Base-by-base conservation (phyloP, 2,329 filamentous ascomycete species). In the Pseudocercospora cruenta region DNA sequence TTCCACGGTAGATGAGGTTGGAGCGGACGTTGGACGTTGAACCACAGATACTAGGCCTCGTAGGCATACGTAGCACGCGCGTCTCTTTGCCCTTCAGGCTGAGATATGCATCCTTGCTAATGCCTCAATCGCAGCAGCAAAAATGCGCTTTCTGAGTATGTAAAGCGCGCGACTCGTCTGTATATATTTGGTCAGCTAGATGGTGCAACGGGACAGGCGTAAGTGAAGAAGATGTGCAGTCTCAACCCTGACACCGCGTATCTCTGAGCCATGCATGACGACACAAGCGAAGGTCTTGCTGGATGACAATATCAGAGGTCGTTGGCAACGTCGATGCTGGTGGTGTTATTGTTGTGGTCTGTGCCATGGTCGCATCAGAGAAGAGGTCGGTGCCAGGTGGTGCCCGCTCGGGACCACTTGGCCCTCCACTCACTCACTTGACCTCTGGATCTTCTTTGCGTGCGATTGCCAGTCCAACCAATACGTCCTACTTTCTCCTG, bases 11-110 rank as follows among this genome's bases (percentile, higher is more conserved):
- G 28, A 43, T 14, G 55, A 58, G 55, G 55, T 58, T 36, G 22
- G 55, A 58, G n/a, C 55, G 31, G 31, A 58, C 55, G 55, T 36
- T 58, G 55, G 36, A 19, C 55, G 28, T 36, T 22, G 24, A 26
- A 28, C 22, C 51, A 26, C 12, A 16, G 12, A 31, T 31, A 31
- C 16, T 33, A 16, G 22, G 24, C 47, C 21, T 26, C 19, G 10
- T 22, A 51, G 47, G 4, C 47, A 51, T 12, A 14, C n/a, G n/a
- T 21, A 19, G 45, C 45, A 49, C 21, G 22, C 24, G 49, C 22
- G 4, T 54, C 49, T 26, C 16, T 10, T 24, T 54, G 24, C 22
- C 8, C 49, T 2, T 33, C 31, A 12, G 31, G 9, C 28, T 31
- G 28, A 31, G 28, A 6, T 8, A 31, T 31, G 28, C 28, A 31